Base-by-base conservation (phyloP, 306 rosid species). In the Neltuma alba region DNA sequence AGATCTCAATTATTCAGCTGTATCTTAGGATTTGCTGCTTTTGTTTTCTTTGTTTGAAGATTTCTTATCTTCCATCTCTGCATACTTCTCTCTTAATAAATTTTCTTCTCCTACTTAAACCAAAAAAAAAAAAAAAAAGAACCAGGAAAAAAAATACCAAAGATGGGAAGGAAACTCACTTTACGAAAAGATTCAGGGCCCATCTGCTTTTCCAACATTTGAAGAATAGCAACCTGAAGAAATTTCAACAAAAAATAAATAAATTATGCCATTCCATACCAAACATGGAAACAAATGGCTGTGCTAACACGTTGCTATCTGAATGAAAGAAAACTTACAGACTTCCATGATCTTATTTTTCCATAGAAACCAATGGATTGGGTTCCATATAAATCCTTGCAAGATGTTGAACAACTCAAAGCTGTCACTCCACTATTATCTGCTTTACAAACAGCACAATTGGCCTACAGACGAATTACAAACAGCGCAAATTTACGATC, bases 141-240 rank as follows among this genome's bases (percentile, higher is more conserved):
- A 10, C 45, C 62, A 37, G 57, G 60, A 34, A 30, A 34, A 52
- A 84, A 69, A 33, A 64, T 36, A 37, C 25, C 30, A 71, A 16
- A 83, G 81, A 42, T 52, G 76, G 44, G 62, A 57, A 80, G 79
- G 48, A 83, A 58, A 41, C 86, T 89, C 83, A 95, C 99, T 86
- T 90, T 93, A 36, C 99, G 97, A 74, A 95, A 95, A 58, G 94
- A 92, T 88, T 95, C 99, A 0, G 98, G 97, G 69, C 99, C 99
- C 99, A 95, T 95, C 83, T 95, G 98, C 88, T 95, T 95, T 86
- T 95, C 99, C 89, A 95, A 77, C 98, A 95, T 93, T 83, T 95
- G 98, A 89, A 93, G 95, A 87, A 93, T 84, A 34, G 99, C 97
- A 80, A 95, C 98, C 99, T 95, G 83, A 64, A 79, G 63, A 69